Base-by-base conservation (phyloP, 2,329 filamentous ascomycete species). In the Pleurostoma richardsiae region DNA sequence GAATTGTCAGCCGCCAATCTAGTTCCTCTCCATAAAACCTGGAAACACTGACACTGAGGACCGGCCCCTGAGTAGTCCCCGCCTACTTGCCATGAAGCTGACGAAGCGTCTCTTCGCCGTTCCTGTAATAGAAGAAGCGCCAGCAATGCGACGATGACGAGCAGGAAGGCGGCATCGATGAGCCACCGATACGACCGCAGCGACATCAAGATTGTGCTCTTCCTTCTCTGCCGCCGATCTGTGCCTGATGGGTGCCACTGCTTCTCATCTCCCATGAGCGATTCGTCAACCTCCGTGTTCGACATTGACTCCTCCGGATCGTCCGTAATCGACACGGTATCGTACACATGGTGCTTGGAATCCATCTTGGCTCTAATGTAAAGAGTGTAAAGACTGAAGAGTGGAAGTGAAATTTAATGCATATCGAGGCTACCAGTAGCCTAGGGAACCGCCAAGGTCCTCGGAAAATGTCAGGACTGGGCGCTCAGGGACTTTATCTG, bases 1-100 rank as follows among this genome's bases (percentile, higher is more conserved):
- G 39, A 10, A 10, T 11, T 36, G 33, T 36, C n/a, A 36, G 33
- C 33, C n/a, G 33, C 33, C 33, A 8, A n/a, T 36, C 8, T 2
- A 8, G 8, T 36, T 19, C 19, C 19, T 19, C 19, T 2, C 19
- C 19, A 19, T 19, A 19, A 8, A 46, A 41, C 27, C 53, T 42
- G 51, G 50, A n/a, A 8, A 11, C 6, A 52, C 63, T 49, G 45
- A 70, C 66, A 61, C 30, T 60, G 59, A 10, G 67, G 67, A 2
- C 63, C 61, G 7, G 63, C 55, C 3, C 61, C 66, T 3, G 62
- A 65, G 26, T 63, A 59, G 40, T 71, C 68, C 8, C 67, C 66
- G 10, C 66, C 66, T 29, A 71, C 63, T 49, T 71, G 65, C 55
- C 57, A 57, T 27, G 49, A 49, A 11, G 11, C 30, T 10, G 31